Evolutionary conservation across 2,329 filamentous ascomycete species (phyloP).

Genomic region (Ophiobolus disseminans): DNA sequence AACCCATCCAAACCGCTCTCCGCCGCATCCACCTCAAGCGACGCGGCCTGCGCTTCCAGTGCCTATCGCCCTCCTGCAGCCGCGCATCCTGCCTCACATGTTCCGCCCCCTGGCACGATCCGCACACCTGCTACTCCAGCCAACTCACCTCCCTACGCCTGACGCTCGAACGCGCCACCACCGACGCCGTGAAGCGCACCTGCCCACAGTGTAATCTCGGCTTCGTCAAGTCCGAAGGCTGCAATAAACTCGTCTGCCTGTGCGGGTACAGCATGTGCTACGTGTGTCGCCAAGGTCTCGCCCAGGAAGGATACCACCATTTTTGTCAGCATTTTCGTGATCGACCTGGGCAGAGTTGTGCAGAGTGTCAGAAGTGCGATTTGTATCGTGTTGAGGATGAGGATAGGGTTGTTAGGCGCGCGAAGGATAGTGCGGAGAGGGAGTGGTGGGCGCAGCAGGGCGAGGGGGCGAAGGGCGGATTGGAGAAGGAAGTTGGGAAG

Average conservation of each 20-base stretch:
- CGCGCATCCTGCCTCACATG: conserved; percentile 82
- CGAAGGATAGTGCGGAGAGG: conserved; percentile 53
- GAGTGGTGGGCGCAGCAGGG: conserved; percentile 55
- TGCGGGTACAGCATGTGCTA: conserved; percentile 99
- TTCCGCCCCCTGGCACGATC: conserved; percentile 81
- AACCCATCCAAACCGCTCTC: conserved; percentile 65
- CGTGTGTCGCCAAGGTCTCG: conserved; percentile 74
- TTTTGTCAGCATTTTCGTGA: conserved; percentile 96
- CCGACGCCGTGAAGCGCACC: conserved; percentile 90
- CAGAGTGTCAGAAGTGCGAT: conserved; percentile 71
- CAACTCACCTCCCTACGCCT: conserved; percentile 76
- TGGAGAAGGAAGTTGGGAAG: conserved; percentile 32
- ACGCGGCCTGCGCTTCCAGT: conserved; percentile 78
- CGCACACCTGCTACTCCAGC: conserved; percentile 89
- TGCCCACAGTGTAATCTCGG: conserved; percentile 90
- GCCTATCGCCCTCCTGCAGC: conserved; percentile 71
- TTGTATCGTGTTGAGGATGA: conserved; percentile 59
- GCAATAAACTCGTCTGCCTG: conserved; percentile 95
- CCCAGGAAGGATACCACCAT: conserved; percentile 81
- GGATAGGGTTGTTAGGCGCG: conserved; percentile 50
- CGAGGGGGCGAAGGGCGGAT: conserved; percentile 24
- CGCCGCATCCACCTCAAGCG: conserved; percentile 72
- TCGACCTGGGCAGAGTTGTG: conserved; percentile 76
- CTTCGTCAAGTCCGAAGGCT: conserved; percentile 92
- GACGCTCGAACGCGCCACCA: conserved; percentile 91